phyloP scores from a whole-genome alignment of 768 basidiomycete species.

The Lanmaoa rubissima region DNA sequence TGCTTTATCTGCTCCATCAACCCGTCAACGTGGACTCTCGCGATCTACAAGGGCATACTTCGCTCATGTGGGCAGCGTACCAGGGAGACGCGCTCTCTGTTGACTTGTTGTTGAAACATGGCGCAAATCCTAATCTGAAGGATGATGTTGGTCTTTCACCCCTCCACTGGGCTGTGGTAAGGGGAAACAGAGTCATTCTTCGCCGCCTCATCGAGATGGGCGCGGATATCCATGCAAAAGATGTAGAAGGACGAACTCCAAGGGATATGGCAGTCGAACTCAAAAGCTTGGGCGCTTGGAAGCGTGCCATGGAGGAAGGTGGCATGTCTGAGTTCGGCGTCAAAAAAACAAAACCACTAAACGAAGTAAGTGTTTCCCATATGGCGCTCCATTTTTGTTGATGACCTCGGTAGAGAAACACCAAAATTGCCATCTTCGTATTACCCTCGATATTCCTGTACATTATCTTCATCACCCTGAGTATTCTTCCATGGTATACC shows the following conservation, averaged over 20 bases:
- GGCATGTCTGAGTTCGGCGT: conserved; percentile 77
- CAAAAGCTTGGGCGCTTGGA: conserved; percentile 89
- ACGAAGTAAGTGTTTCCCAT: conserved; percentile 52
- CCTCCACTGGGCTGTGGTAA: conserved; percentile 96
- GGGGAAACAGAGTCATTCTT: conserved; percentile 89
- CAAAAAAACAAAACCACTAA: conserved; percentile 63
- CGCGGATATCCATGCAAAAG: conserved; percentile 76
- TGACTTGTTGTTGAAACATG: conserved; percentile 83
- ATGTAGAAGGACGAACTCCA: conserved; percentile 82
- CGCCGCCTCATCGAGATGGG: conserved; percentile 83
- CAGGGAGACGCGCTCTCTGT: conserved; percentile 97
- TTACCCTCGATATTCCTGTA: conserved; percentile 79
- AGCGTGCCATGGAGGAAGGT: conserved; percentile 83
- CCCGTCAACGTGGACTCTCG: conserved; percentile 89
- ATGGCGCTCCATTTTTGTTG: not conserved
- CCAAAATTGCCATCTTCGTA: conserved; percentile 73
- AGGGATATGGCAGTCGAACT: conserved; percentile 94
- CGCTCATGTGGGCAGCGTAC: conserved; percentile 98
- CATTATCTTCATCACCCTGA: conserved; percentile 80
- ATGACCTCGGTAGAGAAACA: conserved; percentile 58
- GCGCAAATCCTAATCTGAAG: conserved; percentile 71
- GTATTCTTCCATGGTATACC: conserved; percentile 87
- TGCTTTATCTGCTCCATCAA: conserved; percentile 89
- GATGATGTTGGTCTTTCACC: conserved; percentile 86
- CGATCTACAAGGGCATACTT: conserved; percentile 90